A percentile compares a stretch with the other conserved stretches of the same genome.
Evolutionary conservation across 2,329 filamentous ascomycete genomes (phyloP).

Genomic region (Aspergillus pseudotamarii): DNA sequence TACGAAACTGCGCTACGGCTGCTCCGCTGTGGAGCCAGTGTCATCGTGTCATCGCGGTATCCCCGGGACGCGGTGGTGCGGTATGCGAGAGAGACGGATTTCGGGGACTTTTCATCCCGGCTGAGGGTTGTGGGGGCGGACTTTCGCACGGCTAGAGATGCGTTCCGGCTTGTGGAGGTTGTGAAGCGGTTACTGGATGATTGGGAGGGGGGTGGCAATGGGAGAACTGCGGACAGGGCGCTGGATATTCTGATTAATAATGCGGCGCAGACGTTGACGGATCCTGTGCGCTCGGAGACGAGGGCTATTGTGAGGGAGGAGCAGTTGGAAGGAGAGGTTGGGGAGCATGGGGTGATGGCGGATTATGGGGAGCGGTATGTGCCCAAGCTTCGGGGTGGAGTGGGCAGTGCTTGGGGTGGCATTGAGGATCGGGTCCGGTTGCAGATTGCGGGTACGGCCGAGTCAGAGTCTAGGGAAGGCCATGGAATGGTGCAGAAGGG

Average conservation of each 20-base stretch:
- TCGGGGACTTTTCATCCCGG: constrained; percentile 16
- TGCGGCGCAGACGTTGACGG: constrained; percentile 43
- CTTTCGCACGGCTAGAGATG: constrained; percentile 36
- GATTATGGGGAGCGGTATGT: not conserved
- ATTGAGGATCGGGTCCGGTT: constrained; percentile 2
- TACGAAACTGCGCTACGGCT: constrained; percentile 37
- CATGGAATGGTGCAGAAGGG: constrained; percentile 16
- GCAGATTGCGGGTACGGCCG: not conserved
- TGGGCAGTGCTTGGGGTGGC: not conserved
- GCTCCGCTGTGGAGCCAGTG: constrained; percentile 37
- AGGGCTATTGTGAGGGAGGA: constrained; percentile 30
- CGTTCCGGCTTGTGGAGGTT: constrained; percentile 30
- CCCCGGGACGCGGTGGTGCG: constrained; percentile 37
- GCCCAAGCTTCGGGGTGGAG: constrained; percentile 1
- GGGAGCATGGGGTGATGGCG: not conserved
- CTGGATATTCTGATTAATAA: constrained; percentile 45
- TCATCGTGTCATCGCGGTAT: constrained; percentile 42
- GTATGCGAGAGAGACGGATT: constrained; percentile 25
- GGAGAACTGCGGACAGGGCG: not conserved
- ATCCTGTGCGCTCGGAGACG: constrained; percentile 35
- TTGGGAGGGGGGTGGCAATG: constrained; percentile 16
- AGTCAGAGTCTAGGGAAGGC: not conserved
- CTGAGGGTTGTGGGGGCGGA: constrained; percentile 38
- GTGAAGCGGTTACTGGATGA: constrained; percentile 24
- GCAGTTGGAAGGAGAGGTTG: not conserved